Evolutionary conservation across 2,329 filamentous ascomycete genomes (phyloP).

Genomic region (Penicillium brasilianum): DNA sequence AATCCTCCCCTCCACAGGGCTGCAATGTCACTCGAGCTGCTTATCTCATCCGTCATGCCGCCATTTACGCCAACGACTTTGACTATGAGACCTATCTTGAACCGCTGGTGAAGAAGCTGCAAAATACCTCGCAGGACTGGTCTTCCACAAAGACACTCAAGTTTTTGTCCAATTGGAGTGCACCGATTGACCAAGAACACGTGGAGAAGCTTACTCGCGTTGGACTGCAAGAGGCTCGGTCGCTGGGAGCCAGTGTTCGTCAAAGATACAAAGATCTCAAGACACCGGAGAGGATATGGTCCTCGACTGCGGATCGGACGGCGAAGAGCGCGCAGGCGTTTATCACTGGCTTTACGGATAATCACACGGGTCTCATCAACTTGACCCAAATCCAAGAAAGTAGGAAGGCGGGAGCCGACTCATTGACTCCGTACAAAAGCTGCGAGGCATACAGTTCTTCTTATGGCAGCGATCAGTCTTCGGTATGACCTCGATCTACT

Average conservation of each 20-base stretch:
- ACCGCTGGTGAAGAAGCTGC: constrained; percentile 62
- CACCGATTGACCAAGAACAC: constrained; percentile 62
- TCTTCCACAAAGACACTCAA: constrained; percentile 58
- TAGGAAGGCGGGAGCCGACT: constrained; percentile 62
- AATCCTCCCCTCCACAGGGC: constrained; percentile 54
- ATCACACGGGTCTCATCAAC: constrained; percentile 1
- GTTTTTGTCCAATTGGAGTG: constrained; percentile 63
- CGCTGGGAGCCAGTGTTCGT: constrained; percentile 56
- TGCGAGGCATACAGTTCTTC: constrained; percentile 67
- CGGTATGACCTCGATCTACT: constrained; percentile 45
- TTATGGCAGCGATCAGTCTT: constrained; percentile 61
- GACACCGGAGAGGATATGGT: neutral
- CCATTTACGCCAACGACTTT: constrained; percentile 65
- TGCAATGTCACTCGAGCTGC: constrained; percentile 59
- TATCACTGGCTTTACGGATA: constrained; percentile 61
- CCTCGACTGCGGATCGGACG: neutral
- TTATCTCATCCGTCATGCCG: constrained; percentile 64
- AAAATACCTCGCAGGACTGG: constrained; percentile 59
- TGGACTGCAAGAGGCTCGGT: constrained; percentile 64
- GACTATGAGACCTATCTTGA: constrained; percentile 64
- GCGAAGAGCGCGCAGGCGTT: constrained; percentile 40
- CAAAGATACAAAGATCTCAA: constrained; percentile 58
- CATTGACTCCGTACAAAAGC: constrained; percentile 67
- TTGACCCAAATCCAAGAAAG: constrained; percentile 63
- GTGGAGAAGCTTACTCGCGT: constrained; percentile 64